phyloP scores from a whole-genome alignment of 2,329 filamentous ascomycete species.

The Bipolaris gigantea region DNA sequence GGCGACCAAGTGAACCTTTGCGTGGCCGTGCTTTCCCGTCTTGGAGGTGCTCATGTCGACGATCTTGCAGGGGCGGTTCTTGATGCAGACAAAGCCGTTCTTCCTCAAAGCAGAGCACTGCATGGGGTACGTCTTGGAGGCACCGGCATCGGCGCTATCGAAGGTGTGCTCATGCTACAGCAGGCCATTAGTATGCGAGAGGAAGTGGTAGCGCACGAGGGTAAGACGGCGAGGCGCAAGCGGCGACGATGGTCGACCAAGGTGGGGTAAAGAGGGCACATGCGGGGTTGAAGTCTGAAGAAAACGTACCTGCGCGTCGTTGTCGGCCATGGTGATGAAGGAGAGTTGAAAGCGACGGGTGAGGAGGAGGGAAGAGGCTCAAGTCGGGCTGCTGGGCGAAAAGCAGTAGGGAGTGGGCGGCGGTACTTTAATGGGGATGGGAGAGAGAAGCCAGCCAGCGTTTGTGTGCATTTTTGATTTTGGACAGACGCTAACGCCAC shows the following conservation, averaged over 20 bases:
- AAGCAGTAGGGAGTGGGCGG: slow-evolving; percentile 32
- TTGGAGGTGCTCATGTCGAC: slow-evolving; percentile 99
- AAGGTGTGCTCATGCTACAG: slow-evolving; percentile 68
- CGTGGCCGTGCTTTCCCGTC: slow-evolving; percentile 99
- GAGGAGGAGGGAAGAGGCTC: slow-evolving; percentile 32
- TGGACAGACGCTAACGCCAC: slow-evolving; percentile 21
- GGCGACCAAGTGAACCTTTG: slow-evolving; percentile 98
- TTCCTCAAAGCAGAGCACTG: slow-evolving; percentile 99
- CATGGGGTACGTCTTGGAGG: slow-evolving; percentile 92
- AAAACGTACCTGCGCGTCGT: slow-evolving; percentile 65
- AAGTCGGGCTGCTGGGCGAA: slow-evolving; percentile 29
- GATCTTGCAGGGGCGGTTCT: slow-evolving; percentile 99
- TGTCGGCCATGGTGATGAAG: slow-evolving; percentile 62
- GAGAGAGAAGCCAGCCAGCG: slow-evolving; percentile 32
- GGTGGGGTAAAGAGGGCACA: slow-evolving; percentile 44
- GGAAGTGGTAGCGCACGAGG: slow-evolving; percentile 3
- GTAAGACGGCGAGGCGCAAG: slow-evolving; percentile 33
- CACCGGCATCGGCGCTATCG: slow-evolving; percentile 94
- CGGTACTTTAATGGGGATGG: slow-evolving; percentile 32
- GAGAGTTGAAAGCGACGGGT: slow-evolving; percentile 40
- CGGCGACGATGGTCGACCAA: slow-evolving; percentile 37
- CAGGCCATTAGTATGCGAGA: slow-evolving; percentile 22
- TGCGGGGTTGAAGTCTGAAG: slow-evolving; percentile 19
- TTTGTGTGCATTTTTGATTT: slow-evolving; percentile 40
- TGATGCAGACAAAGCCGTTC: slow-evolving; percentile 99